Percentiles rank a stretch among this genome's conserved stretches.
Evolutionary conservation across 73 alveolate genomes (phyloP).

Genomic region (Paramecium pentaurelia): DNA sequence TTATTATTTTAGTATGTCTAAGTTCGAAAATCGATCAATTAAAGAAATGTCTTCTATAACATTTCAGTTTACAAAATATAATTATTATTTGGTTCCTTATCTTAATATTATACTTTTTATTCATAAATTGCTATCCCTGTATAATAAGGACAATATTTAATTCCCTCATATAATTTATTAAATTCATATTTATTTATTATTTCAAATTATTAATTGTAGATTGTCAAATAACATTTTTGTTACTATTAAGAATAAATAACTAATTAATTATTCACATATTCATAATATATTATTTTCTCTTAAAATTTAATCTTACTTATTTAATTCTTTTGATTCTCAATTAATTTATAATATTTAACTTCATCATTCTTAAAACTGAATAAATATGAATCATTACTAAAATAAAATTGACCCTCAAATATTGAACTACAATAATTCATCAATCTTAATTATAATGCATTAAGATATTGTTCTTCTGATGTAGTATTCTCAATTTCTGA

Average conservation of each 20-base stretch:
- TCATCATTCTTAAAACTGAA: not conserved
- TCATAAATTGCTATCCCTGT: not conserved
- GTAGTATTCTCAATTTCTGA: not conserved
- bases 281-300: not conserved
- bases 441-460: not conserved
- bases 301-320: not conserved
- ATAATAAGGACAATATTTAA: not conserved
- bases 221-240: not conserved
- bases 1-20: not conserved
- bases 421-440: not conserved
- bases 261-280: not conserved
- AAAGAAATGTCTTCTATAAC: not conserved
- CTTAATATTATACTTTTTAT: not conserved
- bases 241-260: not conserved
- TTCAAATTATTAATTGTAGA: not conserved
- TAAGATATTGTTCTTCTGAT: not conserved
- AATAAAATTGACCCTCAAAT: not conserved
- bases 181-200: not conserved
- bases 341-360: not conserved
- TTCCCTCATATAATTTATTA: not conserved
- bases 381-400: not conserved
- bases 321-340: not conserved
- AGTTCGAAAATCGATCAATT: not conserved
- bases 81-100: not conserved
- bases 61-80: not conserved